A percentile compares a stretch with the other conserved stretches of the same genome.
phyloP scores from a whole-genome alignment of 2,329 filamentous ascomycete genomes.

The Madurella fahalii region DNA sequence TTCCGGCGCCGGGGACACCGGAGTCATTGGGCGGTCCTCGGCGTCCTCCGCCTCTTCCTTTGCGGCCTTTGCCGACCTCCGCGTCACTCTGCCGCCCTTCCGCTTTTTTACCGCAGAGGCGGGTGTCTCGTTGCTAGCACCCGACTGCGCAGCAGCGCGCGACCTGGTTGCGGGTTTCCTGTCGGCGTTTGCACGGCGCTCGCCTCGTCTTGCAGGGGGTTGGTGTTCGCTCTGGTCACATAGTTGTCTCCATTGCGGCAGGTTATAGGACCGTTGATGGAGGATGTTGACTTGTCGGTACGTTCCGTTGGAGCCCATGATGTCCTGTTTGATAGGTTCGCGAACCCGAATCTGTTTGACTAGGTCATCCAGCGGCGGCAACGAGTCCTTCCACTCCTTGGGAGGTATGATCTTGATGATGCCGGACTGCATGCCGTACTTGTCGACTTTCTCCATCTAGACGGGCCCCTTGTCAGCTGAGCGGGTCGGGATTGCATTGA shows the following conservation, averaged over 20 bases:
- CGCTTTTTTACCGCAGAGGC: conserved; percentile 35
- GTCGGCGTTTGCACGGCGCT: conserved; percentile 62
- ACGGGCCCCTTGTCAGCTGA: conserved; percentile 27
- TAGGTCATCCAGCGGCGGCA: conserved; percentile 74
- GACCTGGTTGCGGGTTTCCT: conserved; percentile 42
- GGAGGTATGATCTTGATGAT: conserved; percentile 96
- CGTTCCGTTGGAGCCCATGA: conserved; percentile 89
- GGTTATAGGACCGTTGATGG: conserved; percentile 91
- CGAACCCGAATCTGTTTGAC: conserved; percentile 91
- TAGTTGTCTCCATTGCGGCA: conserved; percentile 91
- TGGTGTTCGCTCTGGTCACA: conserved; percentile 96
- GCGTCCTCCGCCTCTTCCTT: conserved; percentile 37
- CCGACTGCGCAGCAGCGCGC: conserved; percentile 32
- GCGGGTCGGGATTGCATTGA: conserved; percentile 1
- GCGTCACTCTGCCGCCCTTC: conserved; percentile 18
- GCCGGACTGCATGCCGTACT: conserved; percentile 94
- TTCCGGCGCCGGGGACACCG: conserved; percentile 49
- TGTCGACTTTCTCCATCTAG: conserved; percentile 76
- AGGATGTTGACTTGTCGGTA: conserved; percentile 97
- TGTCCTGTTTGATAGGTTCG: conserved; percentile 97
- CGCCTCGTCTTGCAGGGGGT: conserved; percentile 84
- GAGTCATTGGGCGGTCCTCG: conserved; percentile 55
- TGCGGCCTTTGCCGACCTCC: conserved; percentile 29
- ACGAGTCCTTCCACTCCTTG: conserved; percentile 81
- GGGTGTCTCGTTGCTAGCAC: conserved; percentile 33